These are phyloP conservation scores for Piloderma croceum DNA, from an alignment of 768 basidiomycete genomes.

Conservation along the genomic window DNA sequence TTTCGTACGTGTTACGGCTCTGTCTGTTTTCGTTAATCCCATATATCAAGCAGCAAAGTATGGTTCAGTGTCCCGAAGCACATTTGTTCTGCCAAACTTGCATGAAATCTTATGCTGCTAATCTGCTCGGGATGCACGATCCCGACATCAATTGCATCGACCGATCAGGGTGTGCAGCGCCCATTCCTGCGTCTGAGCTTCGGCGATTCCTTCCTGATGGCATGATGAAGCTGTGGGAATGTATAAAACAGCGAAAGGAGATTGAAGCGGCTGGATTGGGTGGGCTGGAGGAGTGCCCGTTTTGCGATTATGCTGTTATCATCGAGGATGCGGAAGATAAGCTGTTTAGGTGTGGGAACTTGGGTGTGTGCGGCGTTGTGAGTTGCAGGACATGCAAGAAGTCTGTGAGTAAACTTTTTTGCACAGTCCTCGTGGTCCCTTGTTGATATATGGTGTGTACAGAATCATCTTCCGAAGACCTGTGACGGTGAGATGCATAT, in stretches of 20 bases:
- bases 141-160: slow-evolving; percentile 76
- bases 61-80: slow-evolving; percentile 85
- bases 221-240: slow-evolving; percentile 63
- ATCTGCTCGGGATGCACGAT: slow-evolving; percentile 58
- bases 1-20: slow-evolving; percentile 48
- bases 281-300: slow-evolving; percentile 83
- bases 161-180: slow-evolving; percentile 60
- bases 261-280: slow-evolving; percentile 74
- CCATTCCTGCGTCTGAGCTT: slow-evolving; percentile 67
- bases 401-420: slow-evolving; percentile 36
- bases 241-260: slow-evolving; percentile 72
- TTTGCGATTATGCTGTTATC: slow-evolving; percentile 82
- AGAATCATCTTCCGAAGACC: slow-evolving; percentile 79
- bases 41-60: slow-evolving; percentile 50
- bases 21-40: slow-evolving; percentile 1
- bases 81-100: slow-evolving; percentile 83
- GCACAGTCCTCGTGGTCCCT: slow-evolving; percentile 3
- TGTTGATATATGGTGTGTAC: slow-evolving; percentile 5
- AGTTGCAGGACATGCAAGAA: slow-evolving; percentile 80
- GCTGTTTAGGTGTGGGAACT: no score
- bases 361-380: slow-evolving; percentile 56
- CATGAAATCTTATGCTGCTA: slow-evolving; percentile 62
- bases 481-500: slow-evolving; percentile 83
- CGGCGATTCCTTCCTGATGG: slow-evolving; percentile 60
- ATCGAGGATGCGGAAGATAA: no score